Conservation (phyloP, 805 yeast species). For the Starmerella stellata region DNA sequence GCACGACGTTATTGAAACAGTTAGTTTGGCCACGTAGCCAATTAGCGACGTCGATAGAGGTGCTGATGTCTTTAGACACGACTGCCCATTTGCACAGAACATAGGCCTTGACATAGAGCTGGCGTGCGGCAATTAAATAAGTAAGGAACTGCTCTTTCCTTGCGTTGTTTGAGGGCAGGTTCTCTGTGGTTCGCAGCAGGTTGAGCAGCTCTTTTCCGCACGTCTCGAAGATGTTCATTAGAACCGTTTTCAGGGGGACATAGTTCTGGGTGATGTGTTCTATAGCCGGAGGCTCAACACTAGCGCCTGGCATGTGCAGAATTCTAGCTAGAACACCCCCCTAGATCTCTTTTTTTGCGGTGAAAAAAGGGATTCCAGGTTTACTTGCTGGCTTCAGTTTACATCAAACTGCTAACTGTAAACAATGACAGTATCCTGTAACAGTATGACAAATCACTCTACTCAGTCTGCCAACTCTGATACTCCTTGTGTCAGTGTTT, state of each 20-base stretch:
- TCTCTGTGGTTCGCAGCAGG: conserved; percentile 41
- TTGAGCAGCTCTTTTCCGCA: conserved; percentile 46
- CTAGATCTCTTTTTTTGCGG: too few species aligned
- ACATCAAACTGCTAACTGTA: too few species aligned
- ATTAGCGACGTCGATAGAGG: conserved; percentile 66
- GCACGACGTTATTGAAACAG: conserved; percentile 42
- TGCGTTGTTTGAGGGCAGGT: conserved; percentile 36
- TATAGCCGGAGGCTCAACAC: too few species aligned
- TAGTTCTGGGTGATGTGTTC: conserved; percentile 62
- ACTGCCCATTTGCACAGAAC: conserved; percentile 81
- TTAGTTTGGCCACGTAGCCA: conserved; percentile 73
- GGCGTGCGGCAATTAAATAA: conserved; percentile 52
- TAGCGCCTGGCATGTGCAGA: too few species aligned
- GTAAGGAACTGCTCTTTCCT: conserved; percentile 56
- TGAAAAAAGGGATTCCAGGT: too few species aligned
- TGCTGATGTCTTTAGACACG: conserved; percentile 49
- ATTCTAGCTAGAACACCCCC: too few species aligned
- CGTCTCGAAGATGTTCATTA: conserved; percentile 41
- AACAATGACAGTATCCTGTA: too few species aligned
- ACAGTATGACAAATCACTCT: too few species aligned
- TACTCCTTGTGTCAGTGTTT: too few species aligned
- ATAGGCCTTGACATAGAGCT: conserved; percentile 66
- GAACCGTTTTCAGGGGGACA: conserved; percentile 42
- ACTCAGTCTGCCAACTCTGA: too few species aligned
- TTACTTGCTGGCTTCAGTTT: too few species aligned